Base-by-base conservation (phyloP, 768 basidiomycete species). In the Tylopilus sp. region DNA sequence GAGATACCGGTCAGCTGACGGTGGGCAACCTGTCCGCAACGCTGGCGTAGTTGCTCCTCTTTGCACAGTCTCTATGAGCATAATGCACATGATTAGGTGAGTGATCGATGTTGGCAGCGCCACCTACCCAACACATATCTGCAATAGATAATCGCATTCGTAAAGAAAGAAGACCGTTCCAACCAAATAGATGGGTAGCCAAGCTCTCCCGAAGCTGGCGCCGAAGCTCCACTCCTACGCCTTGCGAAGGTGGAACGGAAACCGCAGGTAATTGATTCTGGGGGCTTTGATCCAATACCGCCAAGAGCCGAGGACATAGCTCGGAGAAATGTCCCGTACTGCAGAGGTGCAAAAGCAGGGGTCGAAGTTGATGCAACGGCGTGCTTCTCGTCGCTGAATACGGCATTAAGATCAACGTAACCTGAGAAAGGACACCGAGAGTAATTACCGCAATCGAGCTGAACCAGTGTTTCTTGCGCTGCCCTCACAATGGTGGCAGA, bases 161-260 rank as follows among this genome's bases (percentile, higher is more conserved):
- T 30, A 83, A 68, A 1, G 73, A 74, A 36, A 80, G 63, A 21
- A 86, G 61, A 42, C 65, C 64, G 45, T 81, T 75, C 74, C 77
- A 82, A 1, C 87, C 86, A 60, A 81, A 88, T 13, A 90, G 67
- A 61, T 86, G 79, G 9, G 71, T 73, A 1, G 70, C 58, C 17
- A 89, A 60, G 53, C 83, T 82, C 15, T 64, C 65, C 40, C 78
- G 71, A 52, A 87, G 77, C n/a, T 72, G 73, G 21, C 51, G 51
- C 21, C 73, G 74, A 7, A 81, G 55, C 7, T 73, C 75, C 21
- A 57, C 54, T n/a, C 65, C 69, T 26, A 73, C 44, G 11, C 64
- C 47, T 40, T 50, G 51, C 56, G 48, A 40, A 58, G 60, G 44
- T 12, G 71, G 65, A 2, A 76, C 52, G 22, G 77, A 65, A 18